A percentile compares a stretch with the other conserved stretches of the same genome.
phyloP scores from a whole-genome alignment of 352 stramenopile genomes.

The Globisporangium mamillatum region DNA sequence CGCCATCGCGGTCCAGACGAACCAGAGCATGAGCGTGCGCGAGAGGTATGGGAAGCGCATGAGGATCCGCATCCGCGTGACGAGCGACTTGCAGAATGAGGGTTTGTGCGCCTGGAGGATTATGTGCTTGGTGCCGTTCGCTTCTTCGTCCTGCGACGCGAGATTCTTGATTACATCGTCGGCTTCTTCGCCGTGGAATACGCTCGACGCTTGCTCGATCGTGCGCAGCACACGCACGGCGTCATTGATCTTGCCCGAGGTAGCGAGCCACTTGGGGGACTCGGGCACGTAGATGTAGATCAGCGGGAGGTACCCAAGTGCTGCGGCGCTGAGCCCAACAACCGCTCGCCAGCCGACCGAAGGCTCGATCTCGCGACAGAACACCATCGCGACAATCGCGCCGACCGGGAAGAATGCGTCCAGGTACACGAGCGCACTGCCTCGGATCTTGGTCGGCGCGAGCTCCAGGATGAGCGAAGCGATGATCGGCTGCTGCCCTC shows the following conservation, averaged over 20 bases:
- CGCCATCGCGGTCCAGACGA: slow-evolving; percentile 32
- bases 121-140: neutral
- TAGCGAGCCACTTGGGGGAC: slow-evolving; percentile 12
- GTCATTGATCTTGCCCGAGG: slow-evolving; percentile 7
- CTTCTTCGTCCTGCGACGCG: neutral
- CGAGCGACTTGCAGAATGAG: slow-evolving; percentile 26
- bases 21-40: slow-evolving; percentile 43
- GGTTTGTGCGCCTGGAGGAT: neutral
- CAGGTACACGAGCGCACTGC: slow-evolving; percentile 21
- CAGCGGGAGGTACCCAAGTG: neutral
- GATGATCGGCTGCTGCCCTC: slow-evolving; percentile 21
- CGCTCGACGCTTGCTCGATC: slow-evolving; percentile 6
- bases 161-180: slow-evolving; percentile 1
- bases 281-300: slow-evolving; percentile 8
- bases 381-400: slow-evolving; percentile 5
- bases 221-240: slow-evolving; percentile 14
- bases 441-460: slow-evolving; percentile 17
- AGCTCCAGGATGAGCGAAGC: slow-evolving; percentile 22
- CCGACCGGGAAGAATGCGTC: slow-evolving; percentile 22
- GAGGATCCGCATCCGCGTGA: slow-evolving; percentile 28
- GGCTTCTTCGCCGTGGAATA: slow-evolving; percentile 4
- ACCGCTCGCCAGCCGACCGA: slow-evolving; percentile 3
- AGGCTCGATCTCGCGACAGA: neutral
- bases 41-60: slow-evolving; percentile 29
- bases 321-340: neutral